Evolutionary conservation across 2,329 filamentous ascomycete species (phyloP).

Genomic region (Raffaelea deltoideospora): DNA sequence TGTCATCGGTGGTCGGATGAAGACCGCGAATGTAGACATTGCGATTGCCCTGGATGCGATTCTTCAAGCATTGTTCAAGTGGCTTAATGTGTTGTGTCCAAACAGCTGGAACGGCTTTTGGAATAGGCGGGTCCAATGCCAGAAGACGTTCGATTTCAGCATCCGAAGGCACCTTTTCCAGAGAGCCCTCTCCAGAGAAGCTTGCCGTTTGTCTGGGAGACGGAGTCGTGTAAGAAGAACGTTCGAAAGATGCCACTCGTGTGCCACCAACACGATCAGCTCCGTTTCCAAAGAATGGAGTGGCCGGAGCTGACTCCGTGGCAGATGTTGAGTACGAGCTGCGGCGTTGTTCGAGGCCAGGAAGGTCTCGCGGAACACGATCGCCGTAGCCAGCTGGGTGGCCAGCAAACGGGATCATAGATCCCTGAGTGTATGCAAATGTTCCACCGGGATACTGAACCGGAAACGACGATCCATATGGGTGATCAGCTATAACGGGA

Average conservation of each 20-base stretch:
- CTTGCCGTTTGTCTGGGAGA: conserved; percentile 42
- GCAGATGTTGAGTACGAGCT: conserved; percentile 47
- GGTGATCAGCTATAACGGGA: conserved; percentile 13
- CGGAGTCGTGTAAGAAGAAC: conserved; percentile 50
- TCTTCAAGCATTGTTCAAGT: conserved; percentile 86
- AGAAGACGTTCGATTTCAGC: conserved; percentile 48
- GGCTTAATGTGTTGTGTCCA: conserved; percentile 80
- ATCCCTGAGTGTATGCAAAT: conserved; percentile 13
- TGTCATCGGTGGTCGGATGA: conserved; percentile 87
- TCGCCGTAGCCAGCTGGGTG: conserved; percentile 28
- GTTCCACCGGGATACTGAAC: conserved; percentile 7
- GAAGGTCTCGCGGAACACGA: conserved; percentile 37
- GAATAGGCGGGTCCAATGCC: conserved; percentile 66
- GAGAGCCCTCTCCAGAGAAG: conserved; percentile 17
- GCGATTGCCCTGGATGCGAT: conserved; percentile 78
- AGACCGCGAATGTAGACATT: conserved; percentile 98
- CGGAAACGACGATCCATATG: conserved; percentile 12
- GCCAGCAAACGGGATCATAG: conserved; percentile 32
- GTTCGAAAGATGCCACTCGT: conserved; percentile 41
- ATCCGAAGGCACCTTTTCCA: conserved; percentile 28
- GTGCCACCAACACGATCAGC: conserved; percentile 41
- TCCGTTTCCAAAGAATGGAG: conserved; percentile 45
- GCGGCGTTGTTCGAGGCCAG: conserved; percentile 48
- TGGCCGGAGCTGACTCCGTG: conserved; percentile 50
- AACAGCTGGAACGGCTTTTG: conserved; percentile 76